phyloP scores from a whole-genome alignment of 805 yeast species.

The Metschnikowia colocasiae region DNA sequence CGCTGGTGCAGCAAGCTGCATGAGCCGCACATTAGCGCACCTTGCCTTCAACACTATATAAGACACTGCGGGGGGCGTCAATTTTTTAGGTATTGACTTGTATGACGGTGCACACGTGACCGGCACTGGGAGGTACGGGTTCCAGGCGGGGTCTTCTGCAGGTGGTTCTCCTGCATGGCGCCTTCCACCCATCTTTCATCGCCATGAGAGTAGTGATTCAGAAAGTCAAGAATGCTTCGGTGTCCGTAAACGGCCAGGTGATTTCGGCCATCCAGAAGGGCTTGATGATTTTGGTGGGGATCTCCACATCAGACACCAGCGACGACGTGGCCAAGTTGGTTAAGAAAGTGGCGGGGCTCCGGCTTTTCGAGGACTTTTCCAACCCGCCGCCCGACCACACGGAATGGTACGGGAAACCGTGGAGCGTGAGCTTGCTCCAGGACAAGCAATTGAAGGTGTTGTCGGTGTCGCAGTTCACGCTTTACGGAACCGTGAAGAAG shows the following conservation, averaged over 20 bases:
- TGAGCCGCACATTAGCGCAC: no score
- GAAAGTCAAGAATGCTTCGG: conserved; percentile 84
- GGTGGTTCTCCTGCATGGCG: no score
- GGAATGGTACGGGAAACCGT: conserved; percentile 56
- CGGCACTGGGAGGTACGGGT: no score
- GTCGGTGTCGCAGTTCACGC: conserved; percentile 89
- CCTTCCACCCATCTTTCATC: neutral
- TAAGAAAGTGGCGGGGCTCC: conserved; percentile 58
- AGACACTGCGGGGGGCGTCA: no score
- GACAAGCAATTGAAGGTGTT: conserved; percentile 71
- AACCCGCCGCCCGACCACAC: conserved; percentile 39
- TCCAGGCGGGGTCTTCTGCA: no score
- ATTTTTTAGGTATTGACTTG: no score
- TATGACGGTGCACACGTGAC: no score
- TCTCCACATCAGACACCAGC: conserved; percentile 69
- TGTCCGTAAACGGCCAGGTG: conserved; percentile 67
- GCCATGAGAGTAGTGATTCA: conserved; percentile 87
- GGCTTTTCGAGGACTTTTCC: conserved; percentile 66
- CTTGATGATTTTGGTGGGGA: conserved; percentile 77
- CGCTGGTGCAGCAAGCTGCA: no score
- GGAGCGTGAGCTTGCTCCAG: conserved; percentile 63
- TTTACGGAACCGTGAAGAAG: conserved; percentile 79
- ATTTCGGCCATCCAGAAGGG: conserved; percentile 78
- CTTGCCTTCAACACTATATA: no score
- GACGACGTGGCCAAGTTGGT: conserved; percentile 71